Evolutionary conservation across 176 grass and related monocot genomes (phyloP).

Genomic region (Musa beccarii): DNA sequence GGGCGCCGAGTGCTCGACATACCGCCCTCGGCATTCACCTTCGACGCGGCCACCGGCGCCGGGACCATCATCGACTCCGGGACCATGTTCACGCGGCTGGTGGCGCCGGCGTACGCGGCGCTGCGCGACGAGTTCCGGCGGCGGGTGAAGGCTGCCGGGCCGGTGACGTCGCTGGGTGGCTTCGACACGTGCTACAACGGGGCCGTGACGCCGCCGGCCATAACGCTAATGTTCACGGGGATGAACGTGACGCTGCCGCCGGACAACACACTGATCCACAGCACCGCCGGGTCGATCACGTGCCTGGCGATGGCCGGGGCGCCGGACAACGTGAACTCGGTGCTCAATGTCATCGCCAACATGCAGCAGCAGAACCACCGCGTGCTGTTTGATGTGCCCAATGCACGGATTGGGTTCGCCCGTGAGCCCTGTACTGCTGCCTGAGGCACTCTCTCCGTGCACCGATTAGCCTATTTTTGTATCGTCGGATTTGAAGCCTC

Average conservation of each 20-base stretch:
- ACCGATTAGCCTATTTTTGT: not conserved
- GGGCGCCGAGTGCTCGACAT: slow-evolving; percentile 47
- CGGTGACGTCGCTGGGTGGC: slow-evolving; percentile 62
- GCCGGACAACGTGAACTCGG: slow-evolving; percentile 33
- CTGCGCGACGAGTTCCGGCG: slow-evolving; percentile 69
- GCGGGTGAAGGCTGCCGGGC: slow-evolving; percentile 29
- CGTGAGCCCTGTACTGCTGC: slow-evolving; percentile 50
- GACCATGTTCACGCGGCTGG: slow-evolving; percentile 82
- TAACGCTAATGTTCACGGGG: slow-evolving; percentile 43
- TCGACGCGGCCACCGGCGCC: slow-evolving; percentile 59
- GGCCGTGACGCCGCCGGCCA: slow-evolving; percentile 16
- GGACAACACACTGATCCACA: slow-evolving; percentile 74
- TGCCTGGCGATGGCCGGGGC: slow-evolving; percentile 74
- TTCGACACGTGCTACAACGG: slow-evolving; percentile 91
- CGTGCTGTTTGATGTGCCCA: slow-evolving; percentile 60
- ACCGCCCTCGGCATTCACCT: slow-evolving; percentile 46
- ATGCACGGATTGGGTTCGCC: slow-evolving; percentile 49
- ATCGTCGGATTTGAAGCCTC: not conserved
- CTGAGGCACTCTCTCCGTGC: not conserved
- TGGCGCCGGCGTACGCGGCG: slow-evolving; percentile 54
- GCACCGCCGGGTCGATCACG: slow-evolving; percentile 37
- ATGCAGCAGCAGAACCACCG: slow-evolving; percentile 93
- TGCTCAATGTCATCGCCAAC: slow-evolving; percentile 74
- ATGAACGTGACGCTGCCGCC: slow-evolving; percentile 50
- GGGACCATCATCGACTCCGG: slow-evolving; percentile 81